Base-by-base conservation (phyloP, 805 yeast genomes). In the Kluyveromyces siamensis region DNA sequence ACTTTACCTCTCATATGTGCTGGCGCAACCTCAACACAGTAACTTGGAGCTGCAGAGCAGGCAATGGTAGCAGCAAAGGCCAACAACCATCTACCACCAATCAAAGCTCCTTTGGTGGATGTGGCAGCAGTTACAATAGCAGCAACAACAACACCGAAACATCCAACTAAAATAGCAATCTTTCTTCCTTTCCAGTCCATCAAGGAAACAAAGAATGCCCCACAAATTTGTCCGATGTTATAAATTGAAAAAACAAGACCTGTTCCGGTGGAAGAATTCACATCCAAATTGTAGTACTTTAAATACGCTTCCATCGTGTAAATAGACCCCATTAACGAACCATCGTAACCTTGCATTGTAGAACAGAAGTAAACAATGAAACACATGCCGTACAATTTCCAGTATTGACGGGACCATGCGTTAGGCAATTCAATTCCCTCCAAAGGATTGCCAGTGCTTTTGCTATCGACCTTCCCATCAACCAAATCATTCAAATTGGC, bases 1-100 rank as follows among this genome's bases (percentile, higher is more conserved):
- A 48, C 44, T 41, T 48, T 51, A 11, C 49, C 48, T 44, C 51
- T 50, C 18, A 41, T 48, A 7, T 45, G 48, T 17, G 48, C 27
- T 35, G 44, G 43, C 27, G 48, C 45, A 5, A 45, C 44, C 38
- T 45, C 48, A 2, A 30, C 43, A 37, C 41, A 38, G 16, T 45
- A 45, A 6, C 27, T 40, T 40, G 42, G 42, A 11, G 42, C 42
- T 14, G 42, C 42, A 10, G 42, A 8, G n/a, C 25, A 18, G 2
- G 42, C 42, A 10, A 40, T 40, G 16, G 42, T 40, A 19, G 42
- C 42, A 10, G 25, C 19, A 21, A 40, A 40, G 27, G 42, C 10
- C n/a, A 40, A 9, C 9, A 40, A 40, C 42, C 42, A 40, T 40
- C 42, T 40, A 11, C 42, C 42, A 40, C 42, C 42, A 14, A 40